Conservation (phyloP, 2,329 filamentous ascomycete genomes). For the Neonectria ditissima region DNA sequence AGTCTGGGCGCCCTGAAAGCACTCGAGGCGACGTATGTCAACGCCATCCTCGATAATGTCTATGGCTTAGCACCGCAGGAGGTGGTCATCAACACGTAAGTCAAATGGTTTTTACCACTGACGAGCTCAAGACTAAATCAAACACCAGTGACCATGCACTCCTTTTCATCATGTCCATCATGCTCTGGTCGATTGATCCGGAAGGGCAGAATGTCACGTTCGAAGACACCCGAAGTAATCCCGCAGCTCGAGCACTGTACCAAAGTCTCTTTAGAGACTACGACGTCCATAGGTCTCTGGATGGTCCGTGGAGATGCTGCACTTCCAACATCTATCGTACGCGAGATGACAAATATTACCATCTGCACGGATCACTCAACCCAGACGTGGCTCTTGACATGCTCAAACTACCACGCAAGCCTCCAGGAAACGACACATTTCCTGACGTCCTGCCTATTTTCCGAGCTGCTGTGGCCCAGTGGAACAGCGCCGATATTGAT, state of each 20-base stretch:
- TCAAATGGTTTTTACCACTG: too few relatives aligned
- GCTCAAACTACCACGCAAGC: not conserved
- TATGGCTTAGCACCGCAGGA: slow-evolving; percentile 55
- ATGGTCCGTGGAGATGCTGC: not conserved
- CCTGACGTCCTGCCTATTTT: not conserved
- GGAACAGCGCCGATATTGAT: not conserved
- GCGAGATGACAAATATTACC: not conserved
- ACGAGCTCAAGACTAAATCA: too few relatives aligned
- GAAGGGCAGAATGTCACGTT: not conserved
- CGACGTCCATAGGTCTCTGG: not conserved
- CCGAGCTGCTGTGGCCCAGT: not conserved
- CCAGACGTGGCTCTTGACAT: not conserved
- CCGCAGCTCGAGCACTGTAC: not conserved
- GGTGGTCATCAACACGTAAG: slow-evolving; percentile 60
- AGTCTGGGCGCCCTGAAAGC: slow-evolving; percentile 62
- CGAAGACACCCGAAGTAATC: not conserved
- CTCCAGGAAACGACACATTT: not conserved
- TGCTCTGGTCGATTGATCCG: slow-evolving; percentile 7
- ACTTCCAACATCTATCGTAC: not conserved
- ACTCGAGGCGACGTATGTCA: slow-evolving; percentile 60
- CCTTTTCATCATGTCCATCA: slow-evolving; percentile 20
- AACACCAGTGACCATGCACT: slow-evolving; percentile 11
- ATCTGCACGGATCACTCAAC: not conserved
- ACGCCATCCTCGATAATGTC: slow-evolving; percentile 58
- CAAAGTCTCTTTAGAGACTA: not conserved